Evolutionary conservation across 73 alveolate species (phyloP).

Genomic region (Blepharisma japonicum): DNA sequence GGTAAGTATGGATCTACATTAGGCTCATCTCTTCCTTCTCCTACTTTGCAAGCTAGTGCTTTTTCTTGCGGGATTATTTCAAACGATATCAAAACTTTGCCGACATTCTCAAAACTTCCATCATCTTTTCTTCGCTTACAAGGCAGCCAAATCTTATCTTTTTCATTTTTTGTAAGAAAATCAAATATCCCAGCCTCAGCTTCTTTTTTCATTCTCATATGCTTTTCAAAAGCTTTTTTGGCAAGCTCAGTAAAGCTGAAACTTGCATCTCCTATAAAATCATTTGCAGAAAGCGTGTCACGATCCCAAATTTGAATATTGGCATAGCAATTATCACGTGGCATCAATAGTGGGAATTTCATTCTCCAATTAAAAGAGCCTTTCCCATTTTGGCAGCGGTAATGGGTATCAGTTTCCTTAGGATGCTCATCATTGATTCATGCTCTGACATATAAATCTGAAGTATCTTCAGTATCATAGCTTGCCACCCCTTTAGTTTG

Average conservation of each 20-base stretch:
- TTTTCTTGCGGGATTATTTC: constrained; percentile 81
- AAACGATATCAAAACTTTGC: constrained; percentile 77
- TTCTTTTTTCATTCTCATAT: constrained; percentile 35
- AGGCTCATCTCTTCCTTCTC: constrained; percentile 96
- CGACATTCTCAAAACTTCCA: constrained; percentile 61
- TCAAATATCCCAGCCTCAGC: constrained; percentile 35
- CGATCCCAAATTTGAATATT: constrained; percentile 85
- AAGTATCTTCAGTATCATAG: constrained; percentile 94
- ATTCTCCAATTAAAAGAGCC: constrained; percentile 93
- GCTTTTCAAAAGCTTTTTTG: constrained; percentile 46
- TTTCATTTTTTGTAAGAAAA: constrained; percentile 48
- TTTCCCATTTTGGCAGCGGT: constrained; percentile 86
- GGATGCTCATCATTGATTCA: constrained; percentile 72
- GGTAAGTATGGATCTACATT: constrained; percentile 94
- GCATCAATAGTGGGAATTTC: constrained; percentile 68
- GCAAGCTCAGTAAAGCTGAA: constrained; percentile 37
- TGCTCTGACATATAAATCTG: constrained; percentile 90
- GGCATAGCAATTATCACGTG: constrained; percentile 59
- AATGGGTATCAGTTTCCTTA: constrained; percentile 95
- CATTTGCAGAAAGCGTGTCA: constrained; percentile 90
- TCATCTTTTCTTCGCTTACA: constrained; percentile 65
- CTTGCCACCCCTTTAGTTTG: constrained; percentile 85
- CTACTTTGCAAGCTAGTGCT: constrained; percentile 76
- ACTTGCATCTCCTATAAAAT: constrained; percentile 81
- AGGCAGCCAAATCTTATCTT: constrained; percentile 76